Conservation (phyloP, 768 basidiomycete genomes). For the Trametes meyenii region DNA sequence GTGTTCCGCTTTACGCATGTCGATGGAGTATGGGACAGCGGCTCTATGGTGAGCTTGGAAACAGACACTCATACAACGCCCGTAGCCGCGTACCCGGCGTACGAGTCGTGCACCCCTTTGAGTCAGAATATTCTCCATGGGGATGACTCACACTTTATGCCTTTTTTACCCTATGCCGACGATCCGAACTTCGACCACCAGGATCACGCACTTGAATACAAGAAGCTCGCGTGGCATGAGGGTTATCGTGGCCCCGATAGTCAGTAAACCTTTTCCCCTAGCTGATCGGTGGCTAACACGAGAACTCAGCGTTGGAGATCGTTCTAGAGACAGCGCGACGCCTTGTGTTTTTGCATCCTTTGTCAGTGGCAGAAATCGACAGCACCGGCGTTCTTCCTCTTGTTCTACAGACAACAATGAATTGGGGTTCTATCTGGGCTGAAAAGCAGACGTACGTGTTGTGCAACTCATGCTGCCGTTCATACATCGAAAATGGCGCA, state of each 20-base stretch:
- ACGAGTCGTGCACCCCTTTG: constrained; percentile 60
- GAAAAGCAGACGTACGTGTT: constrained; percentile 24
- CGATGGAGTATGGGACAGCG: background rate
- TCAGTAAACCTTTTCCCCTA: constrained; percentile 30
- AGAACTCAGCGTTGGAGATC: constrained; percentile 43
- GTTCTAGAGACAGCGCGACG: constrained; percentile 49
- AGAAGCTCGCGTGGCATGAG: constrained; percentile 53
- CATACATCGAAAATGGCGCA: background rate
- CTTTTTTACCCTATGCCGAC: background rate
- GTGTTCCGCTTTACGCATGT: background rate
- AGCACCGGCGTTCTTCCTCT: constrained; percentile 49
- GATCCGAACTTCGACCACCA: constrained; percentile 53
- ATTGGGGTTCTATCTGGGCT: constrained; percentile 15
- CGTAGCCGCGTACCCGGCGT: constrained; percentile 40
- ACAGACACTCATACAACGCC: background rate
- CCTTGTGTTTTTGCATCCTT: constrained; percentile 40
- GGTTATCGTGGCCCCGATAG: constrained; percentile 42
- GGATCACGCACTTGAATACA: constrained; percentile 46
- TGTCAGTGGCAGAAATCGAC: constrained; percentile 52
- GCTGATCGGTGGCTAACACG: constrained; percentile 34
- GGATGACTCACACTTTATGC: constrained; percentile 1
- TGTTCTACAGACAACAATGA: constrained; percentile 28
- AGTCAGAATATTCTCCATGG: constrained; percentile 51
- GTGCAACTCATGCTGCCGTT: background rate
- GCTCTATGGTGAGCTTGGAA: background rate